These are phyloP conservation scores for Fusarium sp. DNA, from an alignment of 2,329 filamentous ascomycete species.

Conservation along the genomic window DNA sequence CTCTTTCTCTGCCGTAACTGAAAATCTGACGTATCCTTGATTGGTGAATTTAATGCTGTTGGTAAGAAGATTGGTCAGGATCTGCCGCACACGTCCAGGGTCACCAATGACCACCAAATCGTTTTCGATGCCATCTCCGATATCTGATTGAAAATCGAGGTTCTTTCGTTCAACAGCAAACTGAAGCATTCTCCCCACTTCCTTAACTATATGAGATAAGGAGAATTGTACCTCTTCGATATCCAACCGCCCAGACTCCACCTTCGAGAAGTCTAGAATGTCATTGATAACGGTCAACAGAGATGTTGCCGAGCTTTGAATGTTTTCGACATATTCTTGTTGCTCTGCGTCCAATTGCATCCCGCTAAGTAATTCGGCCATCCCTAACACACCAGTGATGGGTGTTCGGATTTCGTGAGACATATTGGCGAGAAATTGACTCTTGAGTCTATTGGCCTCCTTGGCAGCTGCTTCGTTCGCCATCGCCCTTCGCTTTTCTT, in stretches of 20 bases:
- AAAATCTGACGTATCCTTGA: slow-evolving; percentile 74
- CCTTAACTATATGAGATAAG: slow-evolving; percentile 76
- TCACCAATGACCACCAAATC: slow-evolving; percentile 87
- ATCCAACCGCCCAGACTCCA: slow-evolving; percentile 80
- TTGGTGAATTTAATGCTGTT: slow-evolving; percentile 82
- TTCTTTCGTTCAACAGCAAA: slow-evolving; percentile 86
- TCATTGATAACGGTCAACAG: slow-evolving; percentile 90
- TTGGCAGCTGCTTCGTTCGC: slow-evolving; percentile 83
- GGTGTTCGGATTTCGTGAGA: slow-evolving; percentile 83
- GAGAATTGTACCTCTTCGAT: slow-evolving; percentile 86
- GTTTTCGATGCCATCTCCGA: slow-evolving; percentile 69
- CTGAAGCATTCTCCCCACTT: slow-evolving; percentile 87
- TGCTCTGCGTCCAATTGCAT: slow-evolving; percentile 76
- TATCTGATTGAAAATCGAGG: slow-evolving; percentile 74
- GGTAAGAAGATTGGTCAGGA: slow-evolving; percentile 81
- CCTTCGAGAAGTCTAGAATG: slow-evolving; percentile 89
- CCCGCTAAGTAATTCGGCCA: slow-evolving; percentile 79
- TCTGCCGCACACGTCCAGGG: slow-evolving; percentile 84
- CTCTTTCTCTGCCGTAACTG: slow-evolving; percentile 71
- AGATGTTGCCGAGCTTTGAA: slow-evolving; percentile 82
- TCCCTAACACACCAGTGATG: slow-evolving; percentile 83
- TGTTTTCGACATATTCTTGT: slow-evolving; percentile 79
- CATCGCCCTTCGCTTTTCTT: slow-evolving; percentile 75
- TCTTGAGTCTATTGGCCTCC: slow-evolving; percentile 83
- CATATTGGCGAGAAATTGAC: slow-evolving; percentile 83